Base-by-base conservation (phyloP, 768 basidiomycete species). In the Lepiota brunneoincarnata region DNA sequence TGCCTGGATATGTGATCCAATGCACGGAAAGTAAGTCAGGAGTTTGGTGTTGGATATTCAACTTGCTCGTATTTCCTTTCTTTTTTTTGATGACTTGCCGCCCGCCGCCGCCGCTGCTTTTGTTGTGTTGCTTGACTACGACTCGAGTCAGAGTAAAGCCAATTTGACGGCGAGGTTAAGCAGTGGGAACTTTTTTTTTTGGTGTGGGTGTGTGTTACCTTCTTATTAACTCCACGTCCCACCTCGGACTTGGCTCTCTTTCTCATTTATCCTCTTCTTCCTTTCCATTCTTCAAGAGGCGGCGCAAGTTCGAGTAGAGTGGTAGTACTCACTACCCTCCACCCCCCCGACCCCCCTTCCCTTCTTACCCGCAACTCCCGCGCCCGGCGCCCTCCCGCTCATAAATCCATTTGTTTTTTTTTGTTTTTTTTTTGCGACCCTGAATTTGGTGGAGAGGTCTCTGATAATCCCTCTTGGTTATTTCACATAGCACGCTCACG, bases 1-100 rank as follows among this genome's bases (percentile, higher is more conserved):
- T 2, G 82, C 87, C 7, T 98, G 95, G 93, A 81, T 95, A 46
- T 95, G 91, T 64, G 97, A 98, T 70, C 94, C 95, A 2, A 98
- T 98, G 96, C 96, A 98, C 62, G 96, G 95, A 74, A 97, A 98
- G 93, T 93, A 64, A 61, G 90, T 78, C 26, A 28, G 7, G 26
- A 3, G 7, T 28, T 28, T 3, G 26, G 26, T 28, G 26, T 28
- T 28, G 26, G 3, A n/a, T 38, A 17, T 31, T 34, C 6, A 14
- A 39, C 35, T 47, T 38, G 26, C n/a, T 49, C 23, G 28, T 26
- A 3, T 53, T 42, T 23, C 34, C 34, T 20, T 21, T 39, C 50
- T 4, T 23, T 38, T 14, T 6, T 46, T 20, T 15, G 1, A 26
- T 35, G 26, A 20, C 26, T n/a, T 40, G 31, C 56, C 43, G 49